Percentiles rank a stretch among this genome's conserved stretches.
Conservation (phyloP, 352 stramenopile genomes). For the Blastocystis sp. region DNA sequence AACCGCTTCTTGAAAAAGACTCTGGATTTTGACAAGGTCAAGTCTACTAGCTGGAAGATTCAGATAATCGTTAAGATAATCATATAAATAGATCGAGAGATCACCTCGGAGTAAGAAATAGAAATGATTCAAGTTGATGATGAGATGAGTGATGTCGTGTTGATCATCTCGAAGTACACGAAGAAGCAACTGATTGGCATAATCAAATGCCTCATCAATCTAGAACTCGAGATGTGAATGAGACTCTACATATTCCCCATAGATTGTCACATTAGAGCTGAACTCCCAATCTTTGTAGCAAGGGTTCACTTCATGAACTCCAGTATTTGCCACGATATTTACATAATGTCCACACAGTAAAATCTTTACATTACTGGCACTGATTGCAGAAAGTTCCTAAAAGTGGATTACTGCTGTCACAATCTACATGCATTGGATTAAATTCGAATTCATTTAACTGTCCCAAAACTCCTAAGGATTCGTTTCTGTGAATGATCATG, state of each 20-base stretch:
- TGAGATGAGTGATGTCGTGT: conserved; percentile 2
- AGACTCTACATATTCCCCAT: background rate
- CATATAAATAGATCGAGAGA: conserved; percentile 1
- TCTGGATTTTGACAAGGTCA: conserved; percentile 1
- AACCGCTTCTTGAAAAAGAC: background rate
- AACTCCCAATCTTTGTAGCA: conserved; percentile 10
- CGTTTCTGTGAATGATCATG: conserved; percentile 9
- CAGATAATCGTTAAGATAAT: conserved; percentile 15
- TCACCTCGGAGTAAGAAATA: conserved; percentile 8
- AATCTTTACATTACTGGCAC: background rate
- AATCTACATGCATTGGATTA: background rate
- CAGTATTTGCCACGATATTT: conserved; percentile 4
- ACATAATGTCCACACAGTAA: conserved; percentile 31
- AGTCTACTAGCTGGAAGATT: background rate
- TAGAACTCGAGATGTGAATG: background rate
- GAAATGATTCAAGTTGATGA: background rate
- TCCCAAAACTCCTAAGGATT: background rate
- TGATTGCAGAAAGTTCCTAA: conserved; percentile 22
- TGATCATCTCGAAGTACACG: background rate
- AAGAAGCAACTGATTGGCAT: conserved; percentile 16
- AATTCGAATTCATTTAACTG: background rate
- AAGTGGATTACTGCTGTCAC: background rate
- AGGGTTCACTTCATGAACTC: background rate
- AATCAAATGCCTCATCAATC: conserved; percentile 44
- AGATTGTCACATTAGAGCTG: background rate